These are phyloP conservation scores for Puccinia polysora DNA, from an alignment of 1,284 basidiomycete species.

Conservation along the genomic window DNA sequence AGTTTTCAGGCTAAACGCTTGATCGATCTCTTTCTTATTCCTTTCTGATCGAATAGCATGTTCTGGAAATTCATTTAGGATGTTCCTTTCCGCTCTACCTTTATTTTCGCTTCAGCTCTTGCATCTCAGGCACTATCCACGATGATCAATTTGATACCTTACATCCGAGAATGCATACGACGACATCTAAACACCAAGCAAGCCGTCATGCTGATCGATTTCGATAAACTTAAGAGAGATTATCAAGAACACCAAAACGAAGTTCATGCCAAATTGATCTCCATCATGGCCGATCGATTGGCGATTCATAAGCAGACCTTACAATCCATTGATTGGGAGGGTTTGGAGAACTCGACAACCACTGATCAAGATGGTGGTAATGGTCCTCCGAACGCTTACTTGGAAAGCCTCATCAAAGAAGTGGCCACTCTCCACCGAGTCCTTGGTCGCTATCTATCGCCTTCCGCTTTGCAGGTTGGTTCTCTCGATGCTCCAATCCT, in stretches of 20 bases:
- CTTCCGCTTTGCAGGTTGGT: slow-evolving; percentile 71
- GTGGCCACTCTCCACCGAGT: slow-evolving; percentile 95
- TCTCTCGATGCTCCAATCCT: not conserved
- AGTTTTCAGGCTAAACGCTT: slow-evolving; percentile 50
- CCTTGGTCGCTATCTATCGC: slow-evolving; percentile 78
- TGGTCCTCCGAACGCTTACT: slow-evolving; percentile 75
- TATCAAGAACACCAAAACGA: slow-evolving; percentile 99
- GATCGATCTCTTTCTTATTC: too few relatives aligned
- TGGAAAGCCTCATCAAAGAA: slow-evolving; percentile 88
- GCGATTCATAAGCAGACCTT: slow-evolving; percentile 62
- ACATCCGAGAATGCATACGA: slow-evolving; percentile 87
- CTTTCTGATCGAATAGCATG: too few relatives aligned
- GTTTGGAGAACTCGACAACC: slow-evolving; percentile 52
- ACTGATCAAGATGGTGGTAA: not conserved
- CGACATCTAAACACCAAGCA: slow-evolving; percentile 87
- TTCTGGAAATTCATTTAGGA: too few relatives aligned
- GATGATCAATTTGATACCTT: slow-evolving; percentile 91
- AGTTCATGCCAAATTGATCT: slow-evolving; percentile 93
- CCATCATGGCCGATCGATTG: slow-evolving; percentile 95
- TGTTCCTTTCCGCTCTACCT: not conserved
- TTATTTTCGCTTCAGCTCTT: slow-evolving; percentile 61
- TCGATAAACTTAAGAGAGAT: slow-evolving; percentile 96
- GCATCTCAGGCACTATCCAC: slow-evolving; percentile 92
- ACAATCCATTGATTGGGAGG: slow-evolving; percentile 71
- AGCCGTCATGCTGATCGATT: slow-evolving; percentile 92